Percentiles rank a stretch among this genome's conserved stretches.
Conservation (phyloP, 2,329 filamentous ascomycete genomes). For the Colletotrichum spinosum region DNA sequence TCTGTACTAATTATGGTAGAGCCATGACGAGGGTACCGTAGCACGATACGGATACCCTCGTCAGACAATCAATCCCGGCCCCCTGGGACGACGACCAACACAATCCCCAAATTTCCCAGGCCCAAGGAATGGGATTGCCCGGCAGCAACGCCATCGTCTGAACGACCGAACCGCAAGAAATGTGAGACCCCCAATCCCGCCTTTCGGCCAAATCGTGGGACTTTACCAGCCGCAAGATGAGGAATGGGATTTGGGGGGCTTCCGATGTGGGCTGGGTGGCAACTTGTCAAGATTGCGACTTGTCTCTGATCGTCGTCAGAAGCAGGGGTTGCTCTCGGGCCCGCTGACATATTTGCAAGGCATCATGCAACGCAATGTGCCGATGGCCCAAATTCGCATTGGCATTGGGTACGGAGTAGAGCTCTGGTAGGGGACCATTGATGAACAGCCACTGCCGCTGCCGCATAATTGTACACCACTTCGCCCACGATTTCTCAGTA, state of each 20-base stretch:
- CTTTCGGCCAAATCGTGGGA: background rate
- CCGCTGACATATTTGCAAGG: no score
- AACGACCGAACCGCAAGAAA: slow-evolving; percentile 14
- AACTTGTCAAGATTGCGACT: slow-evolving; percentile 36
- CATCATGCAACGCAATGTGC: background rate
- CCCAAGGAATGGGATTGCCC: slow-evolving; percentile 24
- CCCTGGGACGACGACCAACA: slow-evolving; percentile 1
- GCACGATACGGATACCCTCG: background rate
- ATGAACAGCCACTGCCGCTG: background rate
- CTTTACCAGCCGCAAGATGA: slow-evolving; percentile 9
- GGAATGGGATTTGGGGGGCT: slow-evolving; percentile 12
- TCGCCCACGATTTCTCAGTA: slow-evolving; percentile 2
- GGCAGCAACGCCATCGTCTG: slow-evolving; percentile 26
- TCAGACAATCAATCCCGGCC: background rate
- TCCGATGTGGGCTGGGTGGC: slow-evolving; percentile 15
- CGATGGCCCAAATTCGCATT: no score
- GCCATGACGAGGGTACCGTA: background rate
- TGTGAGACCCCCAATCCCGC: slow-evolving; percentile 20
- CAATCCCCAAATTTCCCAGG: slow-evolving; percentile 26
- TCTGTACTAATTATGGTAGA: background rate
- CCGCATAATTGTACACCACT: slow-evolving; percentile 15
- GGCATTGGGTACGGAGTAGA: no score
- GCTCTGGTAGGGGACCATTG: slow-evolving; percentile 5
- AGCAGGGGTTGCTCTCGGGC: slow-evolving; percentile 10
- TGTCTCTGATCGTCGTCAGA: slow-evolving; percentile 35